These are phyloP conservation scores for Linum usitatissimum DNA, from an alignment of 345 rosid species.

Conservation along the genomic window DNA sequence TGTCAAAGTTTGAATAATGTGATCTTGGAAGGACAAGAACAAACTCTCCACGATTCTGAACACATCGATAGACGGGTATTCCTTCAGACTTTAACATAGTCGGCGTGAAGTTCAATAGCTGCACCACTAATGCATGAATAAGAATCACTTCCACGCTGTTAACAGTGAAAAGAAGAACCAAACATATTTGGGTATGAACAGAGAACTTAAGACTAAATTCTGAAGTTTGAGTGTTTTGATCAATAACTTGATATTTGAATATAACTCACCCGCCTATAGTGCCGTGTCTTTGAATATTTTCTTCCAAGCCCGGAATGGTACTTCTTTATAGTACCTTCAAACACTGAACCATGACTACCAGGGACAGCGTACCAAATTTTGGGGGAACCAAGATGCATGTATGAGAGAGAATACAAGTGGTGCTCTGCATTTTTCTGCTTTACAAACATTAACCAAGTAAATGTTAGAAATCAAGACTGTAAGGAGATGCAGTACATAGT, in stretches of 20 bases:
- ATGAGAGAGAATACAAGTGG: conserved; percentile 45
- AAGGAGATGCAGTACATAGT: not conserved
- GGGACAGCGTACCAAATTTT: conserved; percentile 60
- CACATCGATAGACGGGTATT: conserved; percentile 47
- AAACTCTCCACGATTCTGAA: conserved; percentile 65
- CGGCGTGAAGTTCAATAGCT: conserved; percentile 34
- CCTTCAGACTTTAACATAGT: conserved; percentile 39
- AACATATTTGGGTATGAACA: not conserved
- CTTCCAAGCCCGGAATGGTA: conserved; percentile 19
- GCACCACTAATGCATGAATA: conserved; percentile 12
- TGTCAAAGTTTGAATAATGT: conserved; percentile 44
- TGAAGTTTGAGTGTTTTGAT: not conserved
- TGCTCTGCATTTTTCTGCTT: conserved; percentile 62
- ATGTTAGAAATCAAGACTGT: conserved; percentile 6
- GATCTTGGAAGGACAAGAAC: conserved; percentile 59
- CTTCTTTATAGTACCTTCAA: conserved; percentile 30
- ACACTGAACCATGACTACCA: conserved; percentile 27
- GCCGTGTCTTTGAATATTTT: conserved; percentile 19
- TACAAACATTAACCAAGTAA: conserved; percentile 16
- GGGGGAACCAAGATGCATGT: conserved; percentile 60
- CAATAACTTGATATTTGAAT: no score
- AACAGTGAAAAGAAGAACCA: not conserved
- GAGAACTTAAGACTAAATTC: not conserved
- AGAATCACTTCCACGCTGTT: not conserved
- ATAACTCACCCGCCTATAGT: conserved; percentile 32